Evolutionary conservation across 495 filamentous ascomycete species (phyloP).

Genomic region (Talaromyces borbonicus): DNA sequence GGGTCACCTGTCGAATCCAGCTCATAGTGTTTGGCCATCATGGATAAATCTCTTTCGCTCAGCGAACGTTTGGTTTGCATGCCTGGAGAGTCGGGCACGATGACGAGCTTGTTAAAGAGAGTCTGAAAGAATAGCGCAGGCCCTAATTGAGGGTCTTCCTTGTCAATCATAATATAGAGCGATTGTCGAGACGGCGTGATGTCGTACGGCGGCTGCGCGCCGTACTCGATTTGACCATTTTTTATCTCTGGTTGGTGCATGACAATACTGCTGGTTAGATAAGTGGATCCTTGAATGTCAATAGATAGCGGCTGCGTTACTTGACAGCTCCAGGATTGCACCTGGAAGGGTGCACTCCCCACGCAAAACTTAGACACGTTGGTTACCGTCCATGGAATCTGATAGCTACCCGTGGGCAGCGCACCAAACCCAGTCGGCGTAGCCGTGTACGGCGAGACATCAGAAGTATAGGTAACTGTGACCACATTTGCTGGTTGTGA

Average conservation of each 20-base stretch:
- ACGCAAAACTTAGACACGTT: constrained; percentile 60
- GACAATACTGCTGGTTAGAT: constrained; percentile 17
- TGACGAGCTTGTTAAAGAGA: constrained; percentile 71
- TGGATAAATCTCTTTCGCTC: constrained; percentile 1
- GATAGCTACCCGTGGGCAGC: constrained; percentile 55
- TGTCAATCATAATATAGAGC: constrained; percentile 57
- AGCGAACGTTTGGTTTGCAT: constrained; percentile 9
- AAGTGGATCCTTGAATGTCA: constrained; percentile 16
- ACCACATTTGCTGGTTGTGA: constrained; percentile 9
- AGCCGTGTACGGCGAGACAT: constrained; percentile 50
- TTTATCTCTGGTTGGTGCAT: constrained; percentile 23
- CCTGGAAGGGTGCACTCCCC: constrained; percentile 43
- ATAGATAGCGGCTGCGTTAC: constrained; percentile 31
- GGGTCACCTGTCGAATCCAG: constrained; percentile 44
- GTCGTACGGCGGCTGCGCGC: constrained; percentile 60
- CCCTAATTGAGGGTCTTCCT: constrained; percentile 48
- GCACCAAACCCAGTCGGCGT: constrained; percentile 47
- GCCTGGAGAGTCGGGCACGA: constrained; percentile 45
- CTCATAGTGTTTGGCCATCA: constrained; percentile 14
- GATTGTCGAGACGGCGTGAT: constrained; percentile 26
- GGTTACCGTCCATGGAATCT: constrained; percentile 48
- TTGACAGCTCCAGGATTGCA: constrained; percentile 61
- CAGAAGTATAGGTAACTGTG: constrained; percentile 48
- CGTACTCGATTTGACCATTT: constrained; percentile 48
- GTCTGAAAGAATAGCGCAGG: constrained; percentile 67